These are phyloP conservation scores for Pyricularia sp. DNA, from an alignment of 2,329 filamentous ascomycete species.

Conservation along the genomic window DNA sequence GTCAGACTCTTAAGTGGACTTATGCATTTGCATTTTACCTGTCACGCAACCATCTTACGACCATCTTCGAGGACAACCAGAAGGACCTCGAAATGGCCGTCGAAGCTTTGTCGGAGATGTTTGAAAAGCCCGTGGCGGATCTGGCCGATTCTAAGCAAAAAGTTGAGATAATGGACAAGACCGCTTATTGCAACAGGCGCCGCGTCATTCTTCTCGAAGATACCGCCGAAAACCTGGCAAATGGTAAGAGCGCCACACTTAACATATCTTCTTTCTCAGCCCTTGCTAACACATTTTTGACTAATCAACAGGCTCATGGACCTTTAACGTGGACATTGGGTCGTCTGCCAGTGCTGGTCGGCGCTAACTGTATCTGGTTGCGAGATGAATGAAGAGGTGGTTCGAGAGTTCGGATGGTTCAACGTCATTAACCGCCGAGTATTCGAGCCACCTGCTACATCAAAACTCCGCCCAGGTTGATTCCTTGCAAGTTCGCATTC, in stretches of 20 bases:
- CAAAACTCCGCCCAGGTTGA: background rate
- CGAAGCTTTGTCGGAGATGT: conserved; percentile 96
- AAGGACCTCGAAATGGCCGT: conserved; percentile 97
- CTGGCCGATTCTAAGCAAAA: conserved; percentile 82
- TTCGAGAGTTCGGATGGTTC: background rate
- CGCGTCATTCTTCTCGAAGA: conserved; percentile 84
- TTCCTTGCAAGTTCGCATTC: background rate
- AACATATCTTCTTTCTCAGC: background rate
- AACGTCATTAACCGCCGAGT: background rate
- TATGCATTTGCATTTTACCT: conserved; percentile 98
- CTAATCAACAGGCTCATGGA: conserved; percentile 30
- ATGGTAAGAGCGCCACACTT: conserved; percentile 50
- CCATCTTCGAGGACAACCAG: conserved; percentile 98
- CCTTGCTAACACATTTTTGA: background rate
- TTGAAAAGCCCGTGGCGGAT: conserved; percentile 90
- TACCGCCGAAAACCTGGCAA: conserved; percentile 84
- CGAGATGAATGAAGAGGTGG: background rate
- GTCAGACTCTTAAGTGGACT: conserved; percentile 99
- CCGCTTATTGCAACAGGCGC: conserved; percentile 88
- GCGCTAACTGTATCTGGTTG: conserved; percentile 8
- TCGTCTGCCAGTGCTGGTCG: conserved; percentile 14
- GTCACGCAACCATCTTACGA: conserved; percentile 88
- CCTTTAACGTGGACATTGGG: conserved; percentile 29
- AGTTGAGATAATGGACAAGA: conserved; percentile 98
- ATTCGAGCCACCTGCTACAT: background rate